Evolutionary conservation across 1,139 yeast genomes (phyloP), one percentile per base, ranked within the genome.

Genomic region (Barnettozyma hawaiiensis): DNA sequence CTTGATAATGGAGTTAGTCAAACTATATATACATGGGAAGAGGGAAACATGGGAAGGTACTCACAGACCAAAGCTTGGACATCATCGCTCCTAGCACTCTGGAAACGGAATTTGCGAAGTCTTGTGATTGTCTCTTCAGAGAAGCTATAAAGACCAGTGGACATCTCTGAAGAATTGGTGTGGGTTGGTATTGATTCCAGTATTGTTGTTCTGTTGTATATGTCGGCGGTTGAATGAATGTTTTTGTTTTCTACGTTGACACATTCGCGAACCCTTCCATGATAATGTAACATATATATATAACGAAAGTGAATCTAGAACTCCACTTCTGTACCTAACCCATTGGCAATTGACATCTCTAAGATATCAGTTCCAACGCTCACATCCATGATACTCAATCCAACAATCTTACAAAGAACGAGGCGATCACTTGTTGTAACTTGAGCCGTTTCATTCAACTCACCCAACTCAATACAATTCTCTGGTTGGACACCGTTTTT

Each of bases 101-200:
- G 69, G 54, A 81, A 78, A 47, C 94, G 73, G 61, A 85, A 85
- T 62, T 84, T 85, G 50, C 78, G 79, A 41, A 87, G 74, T 15
- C 63, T 70, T 16, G 75, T 63, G 44, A 75, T 67, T 0, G 95
- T 84, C 27, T 76, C 83, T 10, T 80, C 70, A n/a, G 86, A 70
- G 49, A 85, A 73, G 2, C 79, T 64, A 58, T 85, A 85, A 45
- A 87, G 65, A 4, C 76, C 66, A 32, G 77, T 58, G 23, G 53
- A 49, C 60, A 42, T 40, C 9, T 14, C 19, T 26, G 22, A 15
- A 8, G 4, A 26, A 9, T 7, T n/a, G n/a, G 16, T 4, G 16
- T n/a, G 16, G 9, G n/a, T 26, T 26, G 15, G 16, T 11, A 7
- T 3, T 26, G n/a, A n/a, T 32, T n/a, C n/a, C n/a, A n/a, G n/a